phyloP scores from a whole-genome alignment of 1,139 yeast genomes.

The Debaryomycetaceae sp. region DNA sequence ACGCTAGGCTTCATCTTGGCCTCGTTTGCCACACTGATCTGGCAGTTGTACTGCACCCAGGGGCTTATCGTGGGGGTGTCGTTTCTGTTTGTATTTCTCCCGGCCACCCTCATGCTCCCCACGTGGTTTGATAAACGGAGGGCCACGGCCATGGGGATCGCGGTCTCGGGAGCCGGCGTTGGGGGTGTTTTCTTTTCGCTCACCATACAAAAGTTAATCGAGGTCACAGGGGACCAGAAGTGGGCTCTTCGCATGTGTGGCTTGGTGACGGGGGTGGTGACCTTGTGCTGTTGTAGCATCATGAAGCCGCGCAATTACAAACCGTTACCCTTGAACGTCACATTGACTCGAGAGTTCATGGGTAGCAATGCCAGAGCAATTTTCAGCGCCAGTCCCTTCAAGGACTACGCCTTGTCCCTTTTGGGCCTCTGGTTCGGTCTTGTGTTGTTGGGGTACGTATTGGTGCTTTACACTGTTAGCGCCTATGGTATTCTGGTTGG shows the following conservation, averaged over 20 bases:
- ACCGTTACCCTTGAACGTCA: conserved; percentile 21
- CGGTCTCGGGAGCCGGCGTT: conserved; percentile 59
- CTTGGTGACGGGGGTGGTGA: conserved; percentile 40
- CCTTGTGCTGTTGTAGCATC: conserved; percentile 30
- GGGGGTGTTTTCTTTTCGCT: conserved; percentile 62
- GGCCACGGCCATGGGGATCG: conserved; percentile 58
- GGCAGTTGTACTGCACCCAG: conserved; percentile 68
- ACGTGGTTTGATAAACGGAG: conserved; percentile 58
- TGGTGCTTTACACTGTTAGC: conserved; percentile 57
- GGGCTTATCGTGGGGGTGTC: conserved; percentile 64
- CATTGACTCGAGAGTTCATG: conserved; percentile 18
- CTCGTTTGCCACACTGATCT: conserved; percentile 54
- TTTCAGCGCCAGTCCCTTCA: conserved; percentile 19
- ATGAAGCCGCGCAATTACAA: conserved; percentile 43
- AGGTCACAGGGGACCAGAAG: conserved; percentile 49
- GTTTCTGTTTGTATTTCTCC: conserved; percentile 56
- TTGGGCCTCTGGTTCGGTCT: conserved; percentile 55
- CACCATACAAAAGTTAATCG: conserved; percentile 43
- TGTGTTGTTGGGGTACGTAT: conserved; percentile 53
- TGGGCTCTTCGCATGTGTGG: conserved; percentile 69
- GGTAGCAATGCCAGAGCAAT: conserved; percentile 18
- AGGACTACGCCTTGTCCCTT: conserved; percentile 33
- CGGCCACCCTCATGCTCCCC: conserved; percentile 54
- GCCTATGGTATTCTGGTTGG: conserved; percentile 62
- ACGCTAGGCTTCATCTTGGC: conserved; percentile 59